Base-by-base conservation (phyloP, 371 early-diverging fungal genomes). In the Rhizomucor pusillus region DNA sequence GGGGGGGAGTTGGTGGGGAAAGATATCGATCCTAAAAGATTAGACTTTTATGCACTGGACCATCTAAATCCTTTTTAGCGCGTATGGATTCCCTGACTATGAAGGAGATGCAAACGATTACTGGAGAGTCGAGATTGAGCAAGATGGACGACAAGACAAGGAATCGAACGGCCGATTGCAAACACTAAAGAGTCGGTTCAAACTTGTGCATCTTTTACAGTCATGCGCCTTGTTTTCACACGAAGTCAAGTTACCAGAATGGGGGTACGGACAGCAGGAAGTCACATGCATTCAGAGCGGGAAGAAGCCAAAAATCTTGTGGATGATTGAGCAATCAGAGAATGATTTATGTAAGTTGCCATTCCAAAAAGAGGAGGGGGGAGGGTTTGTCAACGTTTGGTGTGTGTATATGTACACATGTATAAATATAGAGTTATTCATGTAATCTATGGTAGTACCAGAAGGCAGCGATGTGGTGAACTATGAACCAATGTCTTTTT, bases 221-320 rank as follows among this genome's bases (percentile, higher is more conserved):
- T 67, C 71, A 41, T 93, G 86, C 66, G 89, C 87, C 45, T 71
- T 95, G 45, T 91, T 86, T 65, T 91, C 95, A 1, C 89, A 87
- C 56, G 59, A 62, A 12, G 81, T 84, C 23, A 88, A 89, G 71
- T 71, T 95, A 16, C 99, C 99, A n/a, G 87, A 89, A 23, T 99
- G 99, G 99, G 99, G 90, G 3, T 96, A 88, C 74, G 82, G 84
- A 22, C 99, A 99, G 71, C 91, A 90, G 54, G 98, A 99, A 67
- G 91, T 99, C 18, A 90, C 88, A 2, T 92, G 92, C 60, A 86
- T 90, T 54, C 69, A 80, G 33, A 79, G 79, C 33, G 88, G 87
- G 1, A 71, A 69, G 49, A 65, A 71, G 11, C 75, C 82, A n/a
- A 87, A 83, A 57, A 76, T 85, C 1, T 55, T 84, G 16, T 91